Percentiles rank a stretch among this genome's conserved stretches.
These are phyloP conservation scores for Penicillium sclerotiorum DNA, from an alignment of 2,329 filamentous ascomycete genomes.

Conservation along the genomic window DNA sequence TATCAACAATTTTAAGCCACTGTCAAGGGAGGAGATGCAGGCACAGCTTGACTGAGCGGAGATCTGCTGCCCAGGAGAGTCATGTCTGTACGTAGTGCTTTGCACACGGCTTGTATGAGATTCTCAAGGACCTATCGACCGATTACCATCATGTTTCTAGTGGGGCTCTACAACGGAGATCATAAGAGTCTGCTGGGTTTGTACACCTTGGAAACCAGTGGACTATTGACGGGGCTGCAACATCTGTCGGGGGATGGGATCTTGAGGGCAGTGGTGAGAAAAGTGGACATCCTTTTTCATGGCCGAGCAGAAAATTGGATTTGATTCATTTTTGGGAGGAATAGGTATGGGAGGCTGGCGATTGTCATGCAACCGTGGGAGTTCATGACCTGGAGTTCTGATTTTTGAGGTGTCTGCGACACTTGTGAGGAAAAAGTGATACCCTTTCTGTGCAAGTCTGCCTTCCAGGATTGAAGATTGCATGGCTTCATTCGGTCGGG, in stretches of 20 bases:
- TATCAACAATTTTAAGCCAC: constrained; percentile 88
- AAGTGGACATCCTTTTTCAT: constrained; percentile 25
- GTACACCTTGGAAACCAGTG: constrained; percentile 10
- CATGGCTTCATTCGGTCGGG: constrained; percentile 40
- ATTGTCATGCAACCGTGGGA: constrained; percentile 34
- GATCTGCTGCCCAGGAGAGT: constrained; percentile 36
- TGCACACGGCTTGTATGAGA: constrained; percentile 34
- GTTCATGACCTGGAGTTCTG: constrained; percentile 40
- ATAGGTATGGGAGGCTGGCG: constrained; percentile 24
- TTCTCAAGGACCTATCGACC: constrained; percentile 21
- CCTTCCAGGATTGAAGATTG: constrained; percentile 40
- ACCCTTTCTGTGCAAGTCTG: constrained; percentile 46
- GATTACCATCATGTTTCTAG: constrained; percentile 18
- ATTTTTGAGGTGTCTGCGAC: constrained; percentile 42
- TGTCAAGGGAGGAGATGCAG: constrained; percentile 96
- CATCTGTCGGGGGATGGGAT: constrained; percentile 7
- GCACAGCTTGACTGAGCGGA: constrained; percentile 85
- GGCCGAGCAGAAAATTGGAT: constrained; percentile 29
- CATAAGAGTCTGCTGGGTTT: constrained; percentile 30
- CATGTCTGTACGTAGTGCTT: constrained; percentile 42
- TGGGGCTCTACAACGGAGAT: constrained; percentile 32
- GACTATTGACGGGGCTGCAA: constrained; percentile 13
- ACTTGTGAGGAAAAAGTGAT: constrained; percentile 48
- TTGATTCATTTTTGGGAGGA: constrained; percentile 3
- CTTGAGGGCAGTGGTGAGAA: constrained; percentile 7